A percentile compares a stretch with the other conserved stretches of the same genome.
Conservation (phyloP, 139 green algal genomes). For the Tetraselmis striata region DNA sequence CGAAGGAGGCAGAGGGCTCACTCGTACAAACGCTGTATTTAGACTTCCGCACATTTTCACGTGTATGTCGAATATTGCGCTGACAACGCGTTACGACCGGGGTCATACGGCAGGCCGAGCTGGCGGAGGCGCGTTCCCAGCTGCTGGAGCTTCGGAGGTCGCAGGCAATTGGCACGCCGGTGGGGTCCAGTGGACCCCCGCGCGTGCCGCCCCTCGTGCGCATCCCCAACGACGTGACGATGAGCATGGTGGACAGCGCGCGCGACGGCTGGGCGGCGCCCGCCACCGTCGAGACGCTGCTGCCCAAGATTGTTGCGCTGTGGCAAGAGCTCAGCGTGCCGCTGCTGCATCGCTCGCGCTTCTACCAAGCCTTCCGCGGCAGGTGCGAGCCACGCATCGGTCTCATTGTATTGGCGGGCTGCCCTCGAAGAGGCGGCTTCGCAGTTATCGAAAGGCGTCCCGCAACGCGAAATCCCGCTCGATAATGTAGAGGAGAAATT, state of each 20-base stretch:
- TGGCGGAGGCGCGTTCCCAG: neutral
- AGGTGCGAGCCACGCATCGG: too few species aligned
- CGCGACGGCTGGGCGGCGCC: neutral
- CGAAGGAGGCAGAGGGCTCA: too few species aligned
- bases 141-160: neutral
- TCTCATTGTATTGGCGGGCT: too few species aligned
- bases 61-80: too few species aligned
- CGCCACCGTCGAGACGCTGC: constrained; percentile 16
- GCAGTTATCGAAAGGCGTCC: too few species aligned
- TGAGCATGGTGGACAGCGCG: neutral
- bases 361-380: constrained; percentile 24
- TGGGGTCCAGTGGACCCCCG: neutral
- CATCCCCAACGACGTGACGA: neutral
- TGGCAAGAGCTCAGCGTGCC: constrained; percentile 58
- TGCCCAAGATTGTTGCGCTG: constrained; percentile 46
- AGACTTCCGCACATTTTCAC: too few species aligned
- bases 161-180: neutral
- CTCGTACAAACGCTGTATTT: too few species aligned
- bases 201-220: neutral
- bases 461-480: too few species aligned
- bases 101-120: neutral
- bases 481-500: too few species aligned
- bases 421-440: too few species aligned
- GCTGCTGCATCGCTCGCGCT: constrained; percentile 50
- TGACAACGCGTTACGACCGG: too few species aligned